phyloP scores from a whole-genome alignment of 225 moss, liverwort and hornwort species.

The Bryoerythrophyllum caledonicum region DNA sequence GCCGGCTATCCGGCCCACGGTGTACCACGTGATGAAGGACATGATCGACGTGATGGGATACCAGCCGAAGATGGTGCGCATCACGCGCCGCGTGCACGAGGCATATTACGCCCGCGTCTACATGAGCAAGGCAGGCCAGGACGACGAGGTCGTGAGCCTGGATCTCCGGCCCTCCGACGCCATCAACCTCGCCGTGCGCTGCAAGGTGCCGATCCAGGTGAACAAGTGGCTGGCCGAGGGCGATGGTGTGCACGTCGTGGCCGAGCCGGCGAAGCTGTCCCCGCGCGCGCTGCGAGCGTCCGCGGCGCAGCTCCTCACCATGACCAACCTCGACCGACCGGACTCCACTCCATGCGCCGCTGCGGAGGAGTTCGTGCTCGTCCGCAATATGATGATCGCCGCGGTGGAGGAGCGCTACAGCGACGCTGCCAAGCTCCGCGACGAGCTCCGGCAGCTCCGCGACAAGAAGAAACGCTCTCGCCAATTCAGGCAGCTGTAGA shows the following conservation, averaged over 20 bases:
- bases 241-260: constrained; percentile 84
- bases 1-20: constrained; percentile 80
- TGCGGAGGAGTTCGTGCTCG: constrained; percentile 83
- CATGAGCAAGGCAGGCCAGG: constrained; percentile 74
- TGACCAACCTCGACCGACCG: constrained; percentile 79
- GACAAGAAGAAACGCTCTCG: constrained; percentile 53
- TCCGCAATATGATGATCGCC: constrained; percentile 91
- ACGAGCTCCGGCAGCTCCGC: constrained; percentile 55
- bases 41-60: constrained; percentile 94
- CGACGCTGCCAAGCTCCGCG: constrained; percentile 71
- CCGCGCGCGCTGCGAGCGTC: constrained; percentile 50
- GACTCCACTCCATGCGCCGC: constrained; percentile 60
- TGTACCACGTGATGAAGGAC: constrained; percentile 93
- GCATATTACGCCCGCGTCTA: constrained; percentile 90
- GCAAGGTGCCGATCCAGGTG: constrained; percentile 91
- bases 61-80: constrained; percentile 81
- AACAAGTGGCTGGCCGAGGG: constrained; percentile 84
- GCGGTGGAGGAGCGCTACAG: constrained; percentile 92
- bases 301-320: constrained; percentile 32
- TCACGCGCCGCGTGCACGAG: constrained; percentile 87
- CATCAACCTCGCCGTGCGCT: constrained; percentile 87
- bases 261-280: constrained; percentile 65
- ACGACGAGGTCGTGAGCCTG: constrained; percentile 72
- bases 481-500: constrained; percentile 49
- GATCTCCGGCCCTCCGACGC: constrained; percentile 92